A percentile compares a stretch with the other conserved stretches of the same genome.
Conservation (phyloP, 352 stramenopile species). For the Globisporangium camurandrum region DNA sequence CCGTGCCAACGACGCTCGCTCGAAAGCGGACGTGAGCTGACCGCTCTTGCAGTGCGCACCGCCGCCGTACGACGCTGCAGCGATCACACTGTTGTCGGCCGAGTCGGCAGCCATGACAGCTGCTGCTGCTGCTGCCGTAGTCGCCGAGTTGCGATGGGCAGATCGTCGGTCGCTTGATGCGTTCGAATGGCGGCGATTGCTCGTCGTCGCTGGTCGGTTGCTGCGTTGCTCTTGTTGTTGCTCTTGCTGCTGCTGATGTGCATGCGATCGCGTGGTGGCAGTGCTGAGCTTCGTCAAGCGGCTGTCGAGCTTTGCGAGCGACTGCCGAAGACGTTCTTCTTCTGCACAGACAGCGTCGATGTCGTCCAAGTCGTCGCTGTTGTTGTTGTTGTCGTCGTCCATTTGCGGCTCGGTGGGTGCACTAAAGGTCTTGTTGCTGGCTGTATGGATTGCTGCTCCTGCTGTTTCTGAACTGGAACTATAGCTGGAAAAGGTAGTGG, state of each 20-base stretch:
- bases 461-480: too few species aligned
- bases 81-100: slow-evolving; percentile 14
- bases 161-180: too few species aligned
- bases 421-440: not conserved
- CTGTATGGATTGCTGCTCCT: too few species aligned
- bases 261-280: not conserved
- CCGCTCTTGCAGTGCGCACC: slow-evolving; percentile 27
- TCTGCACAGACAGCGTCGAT: slow-evolving; percentile 28
- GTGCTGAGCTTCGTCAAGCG: slow-evolving; percentile 20
- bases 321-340: slow-evolving; percentile 39
- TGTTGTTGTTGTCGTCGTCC: not conserved
- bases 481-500: too few species aligned
- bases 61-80: slow-evolving; percentile 33
- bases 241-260: not conserved
- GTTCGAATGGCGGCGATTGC: not conserved
- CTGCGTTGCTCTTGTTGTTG: slow-evolving; percentile 1
- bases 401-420: not conserved
- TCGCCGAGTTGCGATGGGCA: not conserved
- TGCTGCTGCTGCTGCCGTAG: not conserved
- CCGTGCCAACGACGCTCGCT: slow-evolving; percentile 28
- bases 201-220: not conserved
- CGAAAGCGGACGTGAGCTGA: slow-evolving; percentile 23
- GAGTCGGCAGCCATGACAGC: not conserved
- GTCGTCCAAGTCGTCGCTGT: slow-evolving; percentile 9
- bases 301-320: slow-evolving; percentile 42